Evolutionary conservation across 192 early-diverging fungal species (phyloP).

Genomic region (Chytriomyces sp.): DNA sequence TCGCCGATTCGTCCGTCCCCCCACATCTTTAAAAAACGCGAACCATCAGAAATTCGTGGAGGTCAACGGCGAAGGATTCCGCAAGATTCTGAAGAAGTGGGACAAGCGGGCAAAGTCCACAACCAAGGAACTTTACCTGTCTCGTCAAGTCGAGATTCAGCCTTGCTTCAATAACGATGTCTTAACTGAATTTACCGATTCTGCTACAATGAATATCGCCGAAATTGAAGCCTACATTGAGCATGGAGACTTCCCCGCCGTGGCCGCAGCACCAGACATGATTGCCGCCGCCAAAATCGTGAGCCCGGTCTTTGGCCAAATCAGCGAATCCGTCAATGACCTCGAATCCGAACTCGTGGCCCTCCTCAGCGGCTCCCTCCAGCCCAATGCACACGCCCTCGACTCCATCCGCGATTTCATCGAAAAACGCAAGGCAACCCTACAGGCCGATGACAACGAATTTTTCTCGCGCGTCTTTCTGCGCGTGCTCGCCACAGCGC

Average conservation of each 20-base stretch:
- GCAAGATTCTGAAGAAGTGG: conserved; percentile 99
- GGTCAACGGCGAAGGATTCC: conserved; percentile 93
- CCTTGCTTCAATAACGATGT: conserved; percentile 96
- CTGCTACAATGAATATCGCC: conserved; percentile 71
- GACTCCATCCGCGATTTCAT: conserved; percentile 35
- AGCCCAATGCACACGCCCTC: background rate
- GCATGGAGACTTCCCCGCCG: conserved; percentile 12
- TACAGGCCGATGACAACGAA: conserved; percentile 47
- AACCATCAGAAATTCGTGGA: conserved; percentile 91
- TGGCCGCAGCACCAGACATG: background rate
- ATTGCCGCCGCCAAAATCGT: conserved; percentile 3
- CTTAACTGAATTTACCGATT: conserved; percentile 87
- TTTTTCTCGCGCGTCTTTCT: conserved; percentile 74
- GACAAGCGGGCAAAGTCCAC: conserved; percentile 97
- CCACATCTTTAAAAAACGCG: no score
- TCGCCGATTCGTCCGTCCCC: background rate
- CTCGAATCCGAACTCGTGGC: conserved; percentile 38
- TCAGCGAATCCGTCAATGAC: conserved; percentile 33
- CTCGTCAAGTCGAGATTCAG: conserved; percentile 95
- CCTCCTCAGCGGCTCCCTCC: conserved; percentile 6
- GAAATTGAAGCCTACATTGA: conserved; percentile 64
- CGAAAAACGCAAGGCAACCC: conserved; percentile 5
- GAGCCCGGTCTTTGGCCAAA: conserved; percentile 17
- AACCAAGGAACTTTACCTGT: conserved; percentile 97
- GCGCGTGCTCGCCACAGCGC: conserved; percentile 63